Percentiles rank a stretch among this genome's conserved stretches.
Evolutionary conservation across 768 basidiomycete species (phyloP).

Genomic region (Cubamyces sp.): DNA sequence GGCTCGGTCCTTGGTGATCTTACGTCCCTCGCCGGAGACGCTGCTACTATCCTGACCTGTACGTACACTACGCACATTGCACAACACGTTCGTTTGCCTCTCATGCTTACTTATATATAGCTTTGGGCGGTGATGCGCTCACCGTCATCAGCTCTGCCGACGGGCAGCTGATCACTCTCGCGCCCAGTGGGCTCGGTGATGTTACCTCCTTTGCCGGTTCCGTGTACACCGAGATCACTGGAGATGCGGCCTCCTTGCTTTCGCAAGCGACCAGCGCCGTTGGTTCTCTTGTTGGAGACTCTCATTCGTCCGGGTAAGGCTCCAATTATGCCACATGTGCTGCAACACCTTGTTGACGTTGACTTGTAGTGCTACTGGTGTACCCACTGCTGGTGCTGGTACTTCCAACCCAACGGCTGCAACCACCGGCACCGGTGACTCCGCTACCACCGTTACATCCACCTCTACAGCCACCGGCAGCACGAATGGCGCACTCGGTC

Average conservation of each 20-base stretch:
- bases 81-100: not conserved
- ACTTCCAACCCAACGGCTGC: too few species aligned
- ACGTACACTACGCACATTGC: not conserved
- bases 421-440: too few species aligned
- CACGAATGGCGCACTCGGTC: constrained; percentile 23
- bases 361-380: not conserved
- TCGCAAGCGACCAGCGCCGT: constrained; percentile 19
- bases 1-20: constrained; percentile 44
- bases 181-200: constrained; percentile 42
- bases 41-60: not conserved
- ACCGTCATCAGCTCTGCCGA: constrained; percentile 63
- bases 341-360: not conserved
- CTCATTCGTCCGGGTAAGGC: not conserved
- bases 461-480: too few species aligned
- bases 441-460: too few species aligned
- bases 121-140: constrained; percentile 51
- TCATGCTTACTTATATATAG: constrained; percentile 37
- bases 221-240: constrained; percentile 53
- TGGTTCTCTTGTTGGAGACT: not conserved
- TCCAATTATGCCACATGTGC: not conserved
- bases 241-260: constrained; percentile 36
- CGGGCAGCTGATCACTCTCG: constrained; percentile 65
- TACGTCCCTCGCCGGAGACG: constrained; percentile 27
- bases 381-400: too few species aligned
- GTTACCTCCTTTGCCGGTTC: constrained; percentile 58